phyloP scores from a whole-genome alignment of 2,329 filamentous ascomycete genomes.

The Pochonia chlamydosporia region DNA sequence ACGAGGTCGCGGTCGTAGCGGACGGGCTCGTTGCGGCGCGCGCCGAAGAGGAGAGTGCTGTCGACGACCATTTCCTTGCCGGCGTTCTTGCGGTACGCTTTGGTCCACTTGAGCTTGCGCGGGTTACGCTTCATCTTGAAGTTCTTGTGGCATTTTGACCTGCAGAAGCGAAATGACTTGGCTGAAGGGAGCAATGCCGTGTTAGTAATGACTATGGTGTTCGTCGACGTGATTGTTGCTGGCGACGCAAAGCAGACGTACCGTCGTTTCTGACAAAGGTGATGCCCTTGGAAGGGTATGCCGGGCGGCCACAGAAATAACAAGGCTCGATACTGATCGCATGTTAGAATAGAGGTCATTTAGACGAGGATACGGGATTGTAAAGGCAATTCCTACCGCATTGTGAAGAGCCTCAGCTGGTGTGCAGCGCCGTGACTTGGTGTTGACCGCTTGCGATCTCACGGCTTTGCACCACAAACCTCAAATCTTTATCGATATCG shows the following conservation, averaged over 20 bases:
- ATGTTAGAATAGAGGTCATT: not conserved
- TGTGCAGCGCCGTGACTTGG: not conserved
- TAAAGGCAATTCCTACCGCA: not conserved
- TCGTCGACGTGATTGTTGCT: not conserved
- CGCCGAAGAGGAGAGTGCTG: constrained; percentile 85
- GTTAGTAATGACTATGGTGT: not conserved
- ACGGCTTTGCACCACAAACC: not conserved
- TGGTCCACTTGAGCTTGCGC: constrained; percentile 95
- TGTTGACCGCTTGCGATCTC: not conserved
- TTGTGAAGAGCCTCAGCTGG: not conserved
- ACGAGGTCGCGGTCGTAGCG: constrained; percentile 95
- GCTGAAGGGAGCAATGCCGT: constrained; percentile 17
- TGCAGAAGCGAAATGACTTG: constrained; percentile 53
- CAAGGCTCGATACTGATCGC: constrained; percentile 30
- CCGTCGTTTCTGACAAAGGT: constrained; percentile 45
- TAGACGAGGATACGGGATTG: not conserved
- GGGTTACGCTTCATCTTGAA: constrained; percentile 99
- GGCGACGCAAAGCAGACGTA: constrained; percentile 13
- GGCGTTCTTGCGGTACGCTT: constrained; percentile 74
- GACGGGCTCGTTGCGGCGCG: constrained; percentile 87
- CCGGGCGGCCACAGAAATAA: constrained; percentile 42
- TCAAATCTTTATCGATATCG: constrained; percentile 6
- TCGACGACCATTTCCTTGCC: constrained; percentile 91
- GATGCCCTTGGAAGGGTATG: constrained; percentile 52
- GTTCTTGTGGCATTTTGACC: constrained; percentile 54